Evolutionary conservation across 805 yeast species (phyloP).

Genomic region (Sungouiella thailandica): DNA sequence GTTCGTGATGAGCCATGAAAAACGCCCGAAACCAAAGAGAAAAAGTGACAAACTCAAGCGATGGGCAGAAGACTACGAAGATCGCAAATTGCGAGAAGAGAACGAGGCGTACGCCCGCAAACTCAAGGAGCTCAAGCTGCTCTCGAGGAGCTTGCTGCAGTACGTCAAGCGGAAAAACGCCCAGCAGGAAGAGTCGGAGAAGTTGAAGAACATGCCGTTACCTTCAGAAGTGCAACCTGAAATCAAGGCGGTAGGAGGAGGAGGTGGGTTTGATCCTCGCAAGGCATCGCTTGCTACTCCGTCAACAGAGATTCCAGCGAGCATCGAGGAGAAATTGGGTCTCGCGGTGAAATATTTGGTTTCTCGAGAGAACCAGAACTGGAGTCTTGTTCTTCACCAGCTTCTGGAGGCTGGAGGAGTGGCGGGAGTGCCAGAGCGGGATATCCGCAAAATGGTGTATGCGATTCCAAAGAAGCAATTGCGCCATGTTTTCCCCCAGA

Average conservation of each 20-base stretch:
- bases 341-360: constrained; percentile 37
- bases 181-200: constrained; percentile 13
- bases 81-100: constrained; percentile 14
- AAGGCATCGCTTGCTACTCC: constrained; percentile 13
- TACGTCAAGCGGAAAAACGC: constrained; percentile 5
- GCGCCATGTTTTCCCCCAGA: constrained; percentile 22
- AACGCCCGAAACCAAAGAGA: constrained; percentile 5
- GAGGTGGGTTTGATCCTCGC: constrained; percentile 9
- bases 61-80: constrained; percentile 22
- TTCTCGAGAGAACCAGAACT: constrained; percentile 36
- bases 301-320: constrained; percentile 28
- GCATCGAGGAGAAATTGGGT: constrained; percentile 33
- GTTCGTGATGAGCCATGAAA: constrained; percentile 12
- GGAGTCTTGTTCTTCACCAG: constrained; percentile 43
- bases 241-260: background rate
- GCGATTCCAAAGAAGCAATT: constrained; percentile 39
- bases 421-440: constrained; percentile 23
- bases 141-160: constrained; percentile 26
- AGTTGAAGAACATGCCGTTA: constrained; percentile 12
- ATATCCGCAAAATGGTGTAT: constrained; percentile 32
- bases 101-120: constrained; percentile 20
- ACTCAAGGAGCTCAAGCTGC: constrained; percentile 22
- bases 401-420: constrained; percentile 34
- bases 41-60: constrained; percentile 4
- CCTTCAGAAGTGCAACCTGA: constrained; percentile 13